Evolutionary conservation across 2,329 filamentous ascomycete species (phyloP).

Genomic region (Aureobasidium sp.): DNA sequence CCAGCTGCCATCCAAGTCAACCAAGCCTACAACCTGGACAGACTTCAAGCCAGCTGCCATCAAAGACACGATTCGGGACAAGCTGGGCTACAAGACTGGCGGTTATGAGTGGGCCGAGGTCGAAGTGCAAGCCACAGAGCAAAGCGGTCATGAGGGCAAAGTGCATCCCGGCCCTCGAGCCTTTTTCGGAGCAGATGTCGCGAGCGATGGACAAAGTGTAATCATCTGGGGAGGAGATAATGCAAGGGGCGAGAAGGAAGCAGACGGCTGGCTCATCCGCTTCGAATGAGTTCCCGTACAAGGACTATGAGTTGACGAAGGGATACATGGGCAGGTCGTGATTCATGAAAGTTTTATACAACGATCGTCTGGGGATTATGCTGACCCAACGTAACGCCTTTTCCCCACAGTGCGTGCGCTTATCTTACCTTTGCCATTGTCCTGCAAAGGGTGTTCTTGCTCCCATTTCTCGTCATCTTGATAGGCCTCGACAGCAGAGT

Average conservation of each 20-base stretch:
- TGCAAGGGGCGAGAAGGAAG: slow-evolving; percentile 35
- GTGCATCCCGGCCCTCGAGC: slow-evolving; percentile 37
- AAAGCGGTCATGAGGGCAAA: slow-evolving; percentile 30
- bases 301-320: background rate
- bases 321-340: background rate
- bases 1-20: slow-evolving; percentile 32
- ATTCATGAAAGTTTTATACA: background rate
- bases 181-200: slow-evolving; percentile 33
- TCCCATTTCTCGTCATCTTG: slow-evolving; percentile 71
- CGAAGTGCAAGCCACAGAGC: slow-evolving; percentile 28
- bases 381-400: slow-evolving; percentile 28
- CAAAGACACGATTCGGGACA: slow-evolving; percentile 36
- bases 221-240: slow-evolving; percentile 38
- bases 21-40: slow-evolving; percentile 16
- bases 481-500: slow-evolving; percentile 55
- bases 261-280: slow-evolving; percentile 38
- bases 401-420: slow-evolving; percentile 25
- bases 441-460: slow-evolving; percentile 53
- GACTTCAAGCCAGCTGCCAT: slow-evolving; percentile 35
- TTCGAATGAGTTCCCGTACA: slow-evolving; percentile 23
- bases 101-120: slow-evolving; percentile 36
- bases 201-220: slow-evolving; percentile 30
- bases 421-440: slow-evolving; percentile 39
- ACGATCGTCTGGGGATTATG: background rate
- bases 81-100: slow-evolving; percentile 34